Evolutionary conservation across 2,329 filamentous ascomycete genomes (phyloP), one percentile per base, ranked within the genome.

Genomic region (Aspergillaceae sp.): DNA sequence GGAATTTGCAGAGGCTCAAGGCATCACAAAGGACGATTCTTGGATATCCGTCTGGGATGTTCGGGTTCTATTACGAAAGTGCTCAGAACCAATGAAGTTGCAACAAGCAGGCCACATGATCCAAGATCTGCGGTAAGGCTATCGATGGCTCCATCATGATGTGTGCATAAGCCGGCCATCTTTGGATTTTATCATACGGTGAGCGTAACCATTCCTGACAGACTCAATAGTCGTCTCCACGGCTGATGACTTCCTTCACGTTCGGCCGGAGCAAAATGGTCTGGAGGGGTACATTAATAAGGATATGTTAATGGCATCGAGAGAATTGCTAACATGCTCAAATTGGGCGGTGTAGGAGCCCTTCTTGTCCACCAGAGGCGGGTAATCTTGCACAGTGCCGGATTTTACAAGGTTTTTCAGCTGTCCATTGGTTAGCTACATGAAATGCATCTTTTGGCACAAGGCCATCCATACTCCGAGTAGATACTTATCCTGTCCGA

Each of bases 341-440:
- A 78, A 83, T 54, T 84, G 81, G 7, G 80, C 80, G 4, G 76
- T 74, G 57, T 82, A 83, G 1, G 79, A 82, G 2, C 79, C 80
- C 51, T 74, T 69, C 37, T 77, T 60, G 52, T 84, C 80, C 32
- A 72, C 65, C 28, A 84, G 64, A 1, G 80, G 80, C 9, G 65
- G 64, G 56, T 83, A 79, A 3, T 70, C 61, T 37, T 83, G 74
- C 3, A 83, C 66, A 19, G 83, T 70, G 1, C 78, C 80, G 44
- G 76, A 70, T 5, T 73, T 70, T 1, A 81, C 71, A 27, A 83
- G 69, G 34, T 69, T 74, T 47, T 80, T 80, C 62, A 83, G 68
- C 74, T 79, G 47, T n/a, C 38, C 2, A 29, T 1, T 8, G 4
- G 11, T 42, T 30, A 50, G 63, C 26, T 27, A 61, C 49, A 27